Base-by-base conservation (phyloP, 805 yeast genomes). In the Ogataea kodamae region DNA sequence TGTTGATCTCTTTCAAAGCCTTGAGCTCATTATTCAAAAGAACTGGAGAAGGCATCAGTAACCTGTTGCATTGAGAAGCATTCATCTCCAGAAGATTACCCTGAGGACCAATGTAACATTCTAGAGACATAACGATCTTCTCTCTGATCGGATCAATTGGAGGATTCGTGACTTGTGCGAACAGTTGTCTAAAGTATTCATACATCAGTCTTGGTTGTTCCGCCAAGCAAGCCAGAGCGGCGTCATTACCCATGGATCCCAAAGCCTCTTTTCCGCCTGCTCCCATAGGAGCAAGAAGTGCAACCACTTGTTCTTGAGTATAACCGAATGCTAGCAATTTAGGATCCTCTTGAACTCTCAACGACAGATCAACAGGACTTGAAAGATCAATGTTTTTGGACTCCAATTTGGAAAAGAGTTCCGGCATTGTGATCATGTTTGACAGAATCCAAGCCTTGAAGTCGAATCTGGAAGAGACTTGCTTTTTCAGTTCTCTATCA, bases 121-220 rank as follows among this genome's bases (percentile, higher is more conserved):
- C 96, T 48, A 92, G 72, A 9, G 96, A 86, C 98, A 90, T 90
- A 55, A 92, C 97, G 49, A 90, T 85, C 40, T 81, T 81, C 67
- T 90, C 98, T 61, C 97, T 81, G 51, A 90, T 92, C 33, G 98
- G 97, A 61, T 90, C 98, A 57, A 90, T 92, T 31, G 98, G 97
- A 38, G 98, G 98, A 65, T 90, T 90, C 19, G 98, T 90, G 37
- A 90, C 98, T 65, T 90, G 98, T 13, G 98, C 98, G 66, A 90
- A 90, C 55, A 90, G 72, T 62, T 90, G 95, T 54, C 95, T 79
- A 72, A 90, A 92, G 66, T 90, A 90, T 55, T 92, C 98, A 61
- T 84, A 90, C 44, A 87, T 68, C 43, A 92, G 65, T 48, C 81
- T 81, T 25, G 98, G 97, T 63, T 88, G 95, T 57, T 85, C 90